Percentiles rank a stretch among this genome's conserved stretches.
phyloP scores from a whole-genome alignment of 768 basidiomycete species.

The Boletus sensibilis region DNA sequence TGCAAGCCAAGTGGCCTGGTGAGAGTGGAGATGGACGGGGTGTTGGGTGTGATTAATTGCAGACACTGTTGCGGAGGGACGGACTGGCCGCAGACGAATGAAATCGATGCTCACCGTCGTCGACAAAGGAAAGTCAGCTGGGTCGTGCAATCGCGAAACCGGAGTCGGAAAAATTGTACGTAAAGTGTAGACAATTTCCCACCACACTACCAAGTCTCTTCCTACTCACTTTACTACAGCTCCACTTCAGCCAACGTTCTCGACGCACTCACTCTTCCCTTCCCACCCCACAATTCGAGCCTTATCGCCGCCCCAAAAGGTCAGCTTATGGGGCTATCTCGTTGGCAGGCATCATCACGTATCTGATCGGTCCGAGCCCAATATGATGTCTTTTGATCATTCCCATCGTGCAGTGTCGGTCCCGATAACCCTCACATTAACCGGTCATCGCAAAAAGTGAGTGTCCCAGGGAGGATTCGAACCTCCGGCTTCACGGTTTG shows the following conservation, averaged over 20 bases:
- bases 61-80: constrained; percentile 44
- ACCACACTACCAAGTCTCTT: neutral
- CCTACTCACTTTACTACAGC: no score
- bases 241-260: no score
- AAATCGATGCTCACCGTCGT: constrained; percentile 15
- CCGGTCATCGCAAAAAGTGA: constrained; percentile 14
- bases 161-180: constrained; percentile 28
- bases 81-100: constrained; percentile 5
- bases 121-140: constrained; percentile 10
- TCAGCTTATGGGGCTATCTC: no score
- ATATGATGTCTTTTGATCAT: no score
- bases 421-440: neutral
- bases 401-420: neutral
- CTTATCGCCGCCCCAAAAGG: neutral
- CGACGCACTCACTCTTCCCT: neutral
- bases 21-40: constrained; percentile 31
- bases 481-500: constrained; percentile 41
- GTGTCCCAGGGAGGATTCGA: constrained; percentile 39
- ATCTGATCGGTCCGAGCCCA: neutral
- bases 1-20: constrained; percentile 33
- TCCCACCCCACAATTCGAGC: neutral
- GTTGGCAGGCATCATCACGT: neutral
- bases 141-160: constrained; percentile 18
- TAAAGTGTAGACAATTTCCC: constrained; percentile 20
- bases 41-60: constrained; percentile 29